Evolutionary conservation across 768 basidiomycete genomes (phyloP), one percentile per base, ranked within the genome.

Genomic region (Russula earlei): DNA sequence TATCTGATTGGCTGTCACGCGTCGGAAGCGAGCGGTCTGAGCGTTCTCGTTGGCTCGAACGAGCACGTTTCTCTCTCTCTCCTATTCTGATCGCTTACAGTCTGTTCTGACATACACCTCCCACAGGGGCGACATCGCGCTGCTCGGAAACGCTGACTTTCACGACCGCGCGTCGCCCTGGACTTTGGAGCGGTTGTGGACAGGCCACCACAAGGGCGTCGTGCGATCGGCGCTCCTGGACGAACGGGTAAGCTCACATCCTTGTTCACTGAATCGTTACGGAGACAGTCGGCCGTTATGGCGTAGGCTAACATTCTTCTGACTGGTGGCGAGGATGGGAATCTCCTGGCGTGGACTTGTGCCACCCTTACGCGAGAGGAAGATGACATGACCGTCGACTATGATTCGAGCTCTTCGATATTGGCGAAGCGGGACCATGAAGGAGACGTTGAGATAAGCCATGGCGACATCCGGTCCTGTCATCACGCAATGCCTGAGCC

Each of bases 1-100:
- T 88, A 89, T 69, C 69, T 87, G 36, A 79, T 90, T 50, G 75
- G 75, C 11, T 81, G 78, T 41, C 74, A 77, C 47, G 58, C 58
- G 5, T 59, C 64, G 31, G 69, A 68, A 33, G 54, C 60, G 10
- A 69, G 71, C 40, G 72, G 70, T 19, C 68, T 85, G 9, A 74
- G 74, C 29, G 67, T 87, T 4, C 85, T 87, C 52, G 77, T 80
- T 5, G 87, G 87, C 0, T 87, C 87, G 1, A 87, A 90, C 51
- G 83, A 87, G 87, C 84, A 64, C 31, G 77, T 71, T 5, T 33
- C 49, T 7, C 37, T 42, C n/a, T 42, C 22, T 34, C 45, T 11
- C 45, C 7, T 43, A 31, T 34, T 33, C n/a, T 3, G 19, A 9
- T 2, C n/a, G 29, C 29, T 10, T 7, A 10, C n/a, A 10, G 20